Conservation (phyloP, 164 flowering plant species). For the Tetrastigma voinierianum region DNA sequence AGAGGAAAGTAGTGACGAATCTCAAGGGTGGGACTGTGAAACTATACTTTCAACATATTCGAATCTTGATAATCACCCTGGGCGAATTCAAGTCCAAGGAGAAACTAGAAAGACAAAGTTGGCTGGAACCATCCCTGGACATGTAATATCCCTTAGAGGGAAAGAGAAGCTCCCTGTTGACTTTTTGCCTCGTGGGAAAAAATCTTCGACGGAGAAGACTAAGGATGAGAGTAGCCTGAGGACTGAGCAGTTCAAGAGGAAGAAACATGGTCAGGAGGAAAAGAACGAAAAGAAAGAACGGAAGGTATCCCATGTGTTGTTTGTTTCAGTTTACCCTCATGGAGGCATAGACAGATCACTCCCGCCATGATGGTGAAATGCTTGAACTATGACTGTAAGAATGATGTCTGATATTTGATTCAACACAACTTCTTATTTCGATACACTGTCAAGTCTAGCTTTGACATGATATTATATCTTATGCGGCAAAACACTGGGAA, state of each 20-base stretch:
- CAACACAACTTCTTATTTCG: no score
- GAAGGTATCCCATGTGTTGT: conserved; percentile 50
- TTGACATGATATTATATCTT: no score
- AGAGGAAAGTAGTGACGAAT: conserved; percentile 86
- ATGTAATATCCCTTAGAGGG: conserved; percentile 66
- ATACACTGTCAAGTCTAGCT: no score
- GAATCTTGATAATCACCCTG: conserved; percentile 95
- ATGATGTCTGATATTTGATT: no score
- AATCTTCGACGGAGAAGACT: conserved; percentile 33
- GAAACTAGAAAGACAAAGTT: conserved; percentile 54
- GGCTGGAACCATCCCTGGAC: conserved; percentile 37
- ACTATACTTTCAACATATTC: conserved; percentile 85
- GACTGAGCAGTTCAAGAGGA: conserved; percentile 41
- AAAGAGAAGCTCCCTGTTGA: conserved; percentile 82
- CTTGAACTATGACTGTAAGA: no score
- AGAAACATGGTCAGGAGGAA: conserved; percentile 61
- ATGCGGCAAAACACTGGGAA: no score
- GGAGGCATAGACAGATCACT: no score
- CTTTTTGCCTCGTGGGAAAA: conserved; percentile 55
- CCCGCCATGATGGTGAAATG: no score
- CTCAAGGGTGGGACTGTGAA: conserved; percentile 90
- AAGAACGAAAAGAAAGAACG: conserved; percentile 95
- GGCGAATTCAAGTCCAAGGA: conserved; percentile 71
- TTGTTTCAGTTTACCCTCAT: not conserved
- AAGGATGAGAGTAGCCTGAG: conserved; percentile 23